Base-by-base conservation (phyloP, 225 moss, liverwort and hornwort genomes). In the Thuidium tamariscinum region DNA sequence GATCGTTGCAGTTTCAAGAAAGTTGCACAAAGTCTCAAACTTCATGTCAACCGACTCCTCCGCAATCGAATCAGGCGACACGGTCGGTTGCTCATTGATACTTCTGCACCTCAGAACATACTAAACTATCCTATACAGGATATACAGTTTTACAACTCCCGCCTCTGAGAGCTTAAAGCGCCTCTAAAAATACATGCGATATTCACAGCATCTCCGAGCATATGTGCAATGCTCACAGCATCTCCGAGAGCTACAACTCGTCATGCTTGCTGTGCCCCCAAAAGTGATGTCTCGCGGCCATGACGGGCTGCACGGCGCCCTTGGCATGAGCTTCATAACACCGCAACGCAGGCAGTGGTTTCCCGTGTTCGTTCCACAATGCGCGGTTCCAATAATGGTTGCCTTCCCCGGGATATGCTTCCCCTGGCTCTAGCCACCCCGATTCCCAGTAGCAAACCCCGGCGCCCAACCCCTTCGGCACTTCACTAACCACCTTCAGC, bases 391-490 rank as follows among this genome's bases (percentile, higher is more conserved):
- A 92, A 72, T 84, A 93, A 70, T 93, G 92, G 46, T 88, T 91
- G 16, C 92, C 92, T 87, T 93, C 93, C 6, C 93, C 92, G 7
- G 93, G 93, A 66, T 93, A 93, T 2, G 93, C 93, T 89, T 93
- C 89, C 7, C 93, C 93, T 2, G 90, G 89, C 27, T 83, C 57
- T 65, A 93, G 72, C 93, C 93, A 93, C 34, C 54, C 93, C 8
- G 93, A 92, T 39, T 93, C 93, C 93, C 93, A 93, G 89, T 93
- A 93, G 54, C 90, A 89, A 66, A 93, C 91, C 48, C 93, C 93
- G 12, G 88, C 90, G 80, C 93, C 92, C 20, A 93, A 87, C 32
- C 91, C 91, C 68, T 73, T 87, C 27, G 93, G 92, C 32, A 93
- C 85, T 54, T 59, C 84, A 48, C 85, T 89, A 79, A 92, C 92